Base-by-base conservation (phyloP, 2,329 filamentous ascomycete species). In the Arthrobotrys pseudoclavata region DNA sequence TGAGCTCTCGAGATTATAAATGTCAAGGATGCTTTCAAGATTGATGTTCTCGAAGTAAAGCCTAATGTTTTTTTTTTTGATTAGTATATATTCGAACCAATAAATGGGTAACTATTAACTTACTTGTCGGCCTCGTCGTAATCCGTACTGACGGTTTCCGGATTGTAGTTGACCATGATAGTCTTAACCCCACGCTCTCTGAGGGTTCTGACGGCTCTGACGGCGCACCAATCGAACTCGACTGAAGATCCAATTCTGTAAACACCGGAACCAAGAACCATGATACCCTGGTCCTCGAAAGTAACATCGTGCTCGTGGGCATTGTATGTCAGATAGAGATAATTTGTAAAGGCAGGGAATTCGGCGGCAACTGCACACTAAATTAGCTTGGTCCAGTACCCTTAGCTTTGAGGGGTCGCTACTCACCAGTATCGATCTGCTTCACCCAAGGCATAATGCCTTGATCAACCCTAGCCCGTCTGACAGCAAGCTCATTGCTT, bases 221-320 rank as follows among this genome's bases (percentile, higher is more conserved):
- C 96, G 3, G 96, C 97, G 84, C 96, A 98, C 96, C 96, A 99
- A 84, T 99, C 96, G 84, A 99, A 99, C 83, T 99, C 96, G 75
- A 99, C 96, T 0, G 95, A 97, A 0, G 94, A 97, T 80, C 96
- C 96, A 80, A 99, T 99, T 78, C 96, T 90, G 87, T 98, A 98
- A 9, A 97, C 94, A 84, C 95, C 95, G 34, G 94, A 97, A 13
- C 95, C 95, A 31, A 98, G 87, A 7, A 99, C 95, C 94, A 98
- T 97, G 78, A 97, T 89, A 82, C 96, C 96, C 79, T 95, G 90
- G 83, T 99, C 96, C 9, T 93, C 87, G 82, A 98, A 98, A 13
- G 84, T 83, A 69, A 98, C 86, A 82, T 99, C 96, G 80, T 92
- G 91, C 84, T 95, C 92, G 0, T 90, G 90, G 13, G 92, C 95